Conservation (phyloP, 768 basidiomycete species). For the Tulasnella sp. region DNA sequence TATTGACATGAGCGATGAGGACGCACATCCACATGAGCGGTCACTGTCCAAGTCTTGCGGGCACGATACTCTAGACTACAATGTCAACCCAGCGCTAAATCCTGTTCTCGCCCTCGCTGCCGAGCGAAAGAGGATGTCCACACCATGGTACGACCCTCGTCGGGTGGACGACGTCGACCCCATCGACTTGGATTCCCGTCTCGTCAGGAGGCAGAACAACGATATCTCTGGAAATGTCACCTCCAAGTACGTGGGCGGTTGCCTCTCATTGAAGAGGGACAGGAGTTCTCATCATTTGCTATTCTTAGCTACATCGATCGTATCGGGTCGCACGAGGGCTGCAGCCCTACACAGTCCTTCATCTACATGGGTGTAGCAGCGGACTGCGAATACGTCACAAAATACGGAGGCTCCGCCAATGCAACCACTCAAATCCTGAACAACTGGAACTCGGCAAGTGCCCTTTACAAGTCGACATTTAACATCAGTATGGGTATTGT, state of each 20-base stretch:
- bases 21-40: constrained; percentile 36
- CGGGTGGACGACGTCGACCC: constrained; percentile 16
- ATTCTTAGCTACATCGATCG: constrained; percentile 56
- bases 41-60: constrained; percentile 49
- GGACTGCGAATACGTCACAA: constrained; percentile 71
- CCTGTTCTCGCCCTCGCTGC: constrained; percentile 41
- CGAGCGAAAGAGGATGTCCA: constrained; percentile 32
- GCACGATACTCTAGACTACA: constrained; percentile 67
- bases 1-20: constrained; percentile 56
- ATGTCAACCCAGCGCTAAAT: constrained; percentile 55
- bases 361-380: constrained; percentile 85
- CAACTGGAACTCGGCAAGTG: constrained; percentile 74
- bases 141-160: constrained; percentile 46
- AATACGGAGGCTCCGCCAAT: constrained; percentile 59
- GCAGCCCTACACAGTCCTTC: constrained; percentile 68
- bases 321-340: constrained; percentile 69
- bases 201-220: constrained; percentile 51
- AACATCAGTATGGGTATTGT: constrained; percentile 82
- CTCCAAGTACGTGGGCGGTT: constrained; percentile 49
- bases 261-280: neutral
- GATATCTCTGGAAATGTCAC: constrained; percentile 50
- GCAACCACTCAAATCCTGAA: constrained; percentile 73
- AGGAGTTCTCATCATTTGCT: neutral
- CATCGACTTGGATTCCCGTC: constrained; percentile 31
- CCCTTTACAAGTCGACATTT: constrained; percentile 74